Conservation (phyloP, 805 yeast genomes). For the Isabelozyma pseudorhagii region DNA sequence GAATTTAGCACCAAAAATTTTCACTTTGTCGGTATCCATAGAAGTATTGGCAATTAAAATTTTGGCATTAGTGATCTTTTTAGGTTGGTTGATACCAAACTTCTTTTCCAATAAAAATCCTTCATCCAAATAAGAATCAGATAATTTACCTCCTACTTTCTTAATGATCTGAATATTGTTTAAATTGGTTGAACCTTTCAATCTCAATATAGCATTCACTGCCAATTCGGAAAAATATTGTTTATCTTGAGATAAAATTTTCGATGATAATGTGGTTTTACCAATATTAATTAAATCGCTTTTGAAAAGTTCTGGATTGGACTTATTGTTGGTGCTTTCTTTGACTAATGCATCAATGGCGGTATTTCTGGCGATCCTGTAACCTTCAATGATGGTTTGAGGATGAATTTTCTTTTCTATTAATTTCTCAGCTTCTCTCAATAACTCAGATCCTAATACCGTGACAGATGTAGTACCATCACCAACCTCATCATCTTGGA, state of each 20-base stretch:
- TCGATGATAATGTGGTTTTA: constrained; percentile 88
- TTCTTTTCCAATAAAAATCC: constrained; percentile 90
- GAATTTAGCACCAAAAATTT: constrained; percentile 96
- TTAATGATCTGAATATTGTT: constrained; percentile 92
- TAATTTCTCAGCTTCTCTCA: constrained; percentile 91
- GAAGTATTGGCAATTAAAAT: constrained; percentile 94
- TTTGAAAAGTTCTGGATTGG: constrained; percentile 57
- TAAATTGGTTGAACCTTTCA: constrained; percentile 82
- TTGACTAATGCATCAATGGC: constrained; percentile 78
- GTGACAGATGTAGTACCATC: constrained; percentile 98
- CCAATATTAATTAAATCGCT: constrained; percentile 84
- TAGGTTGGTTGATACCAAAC: constrained; percentile 94
- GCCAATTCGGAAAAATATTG: constrained; percentile 86
- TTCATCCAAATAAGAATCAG: constrained; percentile 92
- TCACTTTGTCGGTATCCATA: constrained; percentile 95
- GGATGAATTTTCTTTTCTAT: constrained; percentile 95
- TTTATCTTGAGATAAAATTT: constrained; percentile 92
- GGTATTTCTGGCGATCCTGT: constrained; percentile 80
- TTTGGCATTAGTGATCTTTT: constrained; percentile 74
- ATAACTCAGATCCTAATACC: constrained; percentile 81
- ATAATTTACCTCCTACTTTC: constrained; percentile 86
- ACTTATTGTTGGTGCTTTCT: constrained; percentile 71
- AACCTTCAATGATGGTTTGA: constrained; percentile 95
- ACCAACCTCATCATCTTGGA: constrained; percentile 98
- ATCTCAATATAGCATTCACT: constrained; percentile 87